phyloP scores from a whole-genome alignment of 345 rosid genomes.

The Bruguiera gymnorhiza region DNA sequence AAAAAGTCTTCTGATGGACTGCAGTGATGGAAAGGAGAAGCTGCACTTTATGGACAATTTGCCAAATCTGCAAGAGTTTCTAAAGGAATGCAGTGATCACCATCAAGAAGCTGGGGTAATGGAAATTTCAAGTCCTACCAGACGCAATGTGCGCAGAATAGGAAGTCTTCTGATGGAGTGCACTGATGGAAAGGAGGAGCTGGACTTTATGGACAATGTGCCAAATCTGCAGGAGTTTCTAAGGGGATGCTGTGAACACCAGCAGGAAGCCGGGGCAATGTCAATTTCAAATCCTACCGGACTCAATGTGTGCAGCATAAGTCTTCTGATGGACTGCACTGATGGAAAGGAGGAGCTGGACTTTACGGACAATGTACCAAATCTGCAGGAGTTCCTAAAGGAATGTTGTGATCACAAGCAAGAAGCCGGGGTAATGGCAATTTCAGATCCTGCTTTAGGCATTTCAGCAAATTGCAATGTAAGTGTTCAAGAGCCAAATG shows the following conservation, averaged over 20 bases:
- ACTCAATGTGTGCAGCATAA: background rate
- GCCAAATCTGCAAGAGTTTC: background rate
- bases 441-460: background rate
- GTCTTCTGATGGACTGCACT: background rate
- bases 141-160: background rate
- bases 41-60: background rate
- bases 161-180: background rate
- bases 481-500: background rate
- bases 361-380: background rate
- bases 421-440: background rate
- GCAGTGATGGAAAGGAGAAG: background rate
- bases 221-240: background rate
- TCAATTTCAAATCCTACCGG: background rate
- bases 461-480: background rate
- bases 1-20: background rate
- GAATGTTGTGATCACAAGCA: background rate
- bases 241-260: background rate
- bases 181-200: background rate
- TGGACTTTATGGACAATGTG: background rate
- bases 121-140: background rate
- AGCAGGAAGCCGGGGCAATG: background rate
- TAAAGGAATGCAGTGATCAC: background rate
- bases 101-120: background rate
- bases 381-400: background rate
- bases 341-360: background rate